A percentile compares a stretch with the other conserved stretches of the same genome.
Conservation (phyloP, 2,329 filamentous ascomycete species). For the Ascochyta clinopodiicola region DNA sequence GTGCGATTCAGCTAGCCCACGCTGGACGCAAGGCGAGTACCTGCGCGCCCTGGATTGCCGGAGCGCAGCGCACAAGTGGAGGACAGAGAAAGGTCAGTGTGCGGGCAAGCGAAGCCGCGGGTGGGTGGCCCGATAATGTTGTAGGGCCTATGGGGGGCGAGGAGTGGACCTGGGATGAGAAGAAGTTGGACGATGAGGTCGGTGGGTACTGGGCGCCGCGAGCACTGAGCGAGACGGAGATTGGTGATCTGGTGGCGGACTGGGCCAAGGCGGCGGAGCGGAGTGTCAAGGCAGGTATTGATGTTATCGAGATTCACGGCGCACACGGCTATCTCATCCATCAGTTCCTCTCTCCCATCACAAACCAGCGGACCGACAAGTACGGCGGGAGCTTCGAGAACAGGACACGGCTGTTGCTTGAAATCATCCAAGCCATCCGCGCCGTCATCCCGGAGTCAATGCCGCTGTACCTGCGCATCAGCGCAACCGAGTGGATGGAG, state of each 20-base stretch:
- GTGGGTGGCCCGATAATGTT: slow-evolving; percentile 47
- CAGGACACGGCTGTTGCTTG: slow-evolving; percentile 47
- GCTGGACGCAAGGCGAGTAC: slow-evolving; percentile 46
- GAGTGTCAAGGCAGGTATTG: slow-evolving; percentile 46
- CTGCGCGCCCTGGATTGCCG: slow-evolving; percentile 40
- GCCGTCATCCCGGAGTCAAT: slow-evolving; percentile 41
- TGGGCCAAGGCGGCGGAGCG: slow-evolving; percentile 49
- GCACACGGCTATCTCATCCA: slow-evolving; percentile 53
- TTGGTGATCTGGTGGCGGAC: slow-evolving; percentile 48
- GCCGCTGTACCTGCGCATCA: slow-evolving; percentile 48
- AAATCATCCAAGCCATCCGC: slow-evolving; percentile 50
- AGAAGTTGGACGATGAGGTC: slow-evolving; percentile 35
- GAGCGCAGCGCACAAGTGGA: slow-evolving; percentile 20
- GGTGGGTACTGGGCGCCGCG: slow-evolving; percentile 48
- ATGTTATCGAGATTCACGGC: slow-evolving; percentile 53
- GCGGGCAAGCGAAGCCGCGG: slow-evolving; percentile 35
- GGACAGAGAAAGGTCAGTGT: slow-evolving; percentile 38
- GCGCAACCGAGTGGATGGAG: slow-evolving; percentile 48
- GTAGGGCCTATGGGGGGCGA: slow-evolving; percentile 48
- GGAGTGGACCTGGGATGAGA: slow-evolving; percentile 50
- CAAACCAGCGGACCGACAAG: slow-evolving; percentile 51
- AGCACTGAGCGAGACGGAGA: slow-evolving; percentile 48
- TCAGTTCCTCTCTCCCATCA: slow-evolving; percentile 50
- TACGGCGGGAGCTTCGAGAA: slow-evolving; percentile 54
- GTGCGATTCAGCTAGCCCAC: slow-evolving; percentile 46